Evolutionary conservation across 305 asterid genomes (phyloP).

Genomic region (Fraxinus albicans): DNA sequence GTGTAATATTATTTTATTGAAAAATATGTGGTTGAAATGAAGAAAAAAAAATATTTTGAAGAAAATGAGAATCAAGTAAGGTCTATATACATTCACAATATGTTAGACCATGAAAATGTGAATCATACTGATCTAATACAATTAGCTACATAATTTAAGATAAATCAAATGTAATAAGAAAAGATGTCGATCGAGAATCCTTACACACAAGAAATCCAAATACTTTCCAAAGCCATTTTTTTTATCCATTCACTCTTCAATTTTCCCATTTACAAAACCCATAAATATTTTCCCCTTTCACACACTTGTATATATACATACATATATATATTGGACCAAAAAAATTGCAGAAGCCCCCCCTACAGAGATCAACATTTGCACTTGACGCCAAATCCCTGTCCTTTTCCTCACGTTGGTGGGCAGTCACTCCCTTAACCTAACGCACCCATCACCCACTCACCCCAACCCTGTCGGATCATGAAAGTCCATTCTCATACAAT

Average conservation of each 20-base stretch:
- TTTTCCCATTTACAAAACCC: neutral
- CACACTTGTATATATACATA: neutral
- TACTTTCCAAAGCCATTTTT: conserved; percentile 14
- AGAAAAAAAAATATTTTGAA: too few relatives aligned
- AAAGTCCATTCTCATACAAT: neutral
- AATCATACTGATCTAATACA: neutral
- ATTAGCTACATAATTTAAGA: too few relatives aligned
- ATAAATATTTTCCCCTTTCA: too few relatives aligned
- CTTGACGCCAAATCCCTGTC: conserved; percentile 36
- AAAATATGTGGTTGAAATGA: too few relatives aligned
- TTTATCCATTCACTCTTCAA: conserved; percentile 32
- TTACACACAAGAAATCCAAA: neutral
- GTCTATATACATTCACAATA: too few relatives aligned
- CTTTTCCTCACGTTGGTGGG: conserved; percentile 43
- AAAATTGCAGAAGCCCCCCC: conserved; percentile 3
- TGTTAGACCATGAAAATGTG: too few relatives aligned
- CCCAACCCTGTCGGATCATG: conserved; percentile 52
- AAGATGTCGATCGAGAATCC: too few relatives aligned
- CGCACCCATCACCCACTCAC: conserved; percentile 19
- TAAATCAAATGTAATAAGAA: too few relatives aligned
- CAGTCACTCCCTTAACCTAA: conserved; percentile 17
- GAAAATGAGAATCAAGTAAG: too few relatives aligned
- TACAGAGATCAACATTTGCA: conserved; percentile 20
- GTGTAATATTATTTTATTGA: too few relatives aligned
- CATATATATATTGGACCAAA: neutral